phyloP scores from a whole-genome alignment of 371 early-diverging fungal genomes.

The Capillidium heterosporum region DNA sequence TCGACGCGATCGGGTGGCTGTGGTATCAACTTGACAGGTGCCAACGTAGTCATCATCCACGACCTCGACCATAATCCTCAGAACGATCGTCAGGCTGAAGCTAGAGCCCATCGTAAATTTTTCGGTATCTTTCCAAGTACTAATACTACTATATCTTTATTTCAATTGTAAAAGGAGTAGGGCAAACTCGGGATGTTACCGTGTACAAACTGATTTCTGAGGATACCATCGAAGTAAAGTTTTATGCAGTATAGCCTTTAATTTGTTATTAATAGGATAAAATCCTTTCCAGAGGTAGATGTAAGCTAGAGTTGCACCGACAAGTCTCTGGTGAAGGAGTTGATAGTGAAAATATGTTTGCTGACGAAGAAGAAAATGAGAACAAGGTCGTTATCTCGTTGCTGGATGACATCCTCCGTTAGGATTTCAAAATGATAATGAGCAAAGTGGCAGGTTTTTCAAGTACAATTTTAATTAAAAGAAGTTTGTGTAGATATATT shows the following conservation, averaged over 20 bases:
- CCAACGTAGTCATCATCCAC: slow-evolving; percentile 86
- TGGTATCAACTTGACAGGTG: slow-evolving; percentile 86
- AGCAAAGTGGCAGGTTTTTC: no score
- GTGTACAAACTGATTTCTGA: slow-evolving; percentile 55
- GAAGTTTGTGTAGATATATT: no score
- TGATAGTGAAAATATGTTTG: no score
- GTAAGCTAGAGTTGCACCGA: background rate
- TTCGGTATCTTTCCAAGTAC: background rate
- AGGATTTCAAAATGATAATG: no score
- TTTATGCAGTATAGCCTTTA: background rate
- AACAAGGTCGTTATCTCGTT: no score
- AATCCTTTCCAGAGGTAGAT: background rate
- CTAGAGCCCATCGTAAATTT: slow-evolving; percentile 76
- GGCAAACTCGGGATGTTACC: slow-evolving; percentile 71
- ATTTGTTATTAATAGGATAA: background rate
- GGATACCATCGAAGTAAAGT: slow-evolving; percentile 38
- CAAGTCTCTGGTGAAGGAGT: background rate
- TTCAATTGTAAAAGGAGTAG: slow-evolving; percentile 35
- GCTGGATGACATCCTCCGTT: no score
- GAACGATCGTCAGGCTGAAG: slow-evolving; percentile 95
- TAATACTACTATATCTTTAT: background rate
- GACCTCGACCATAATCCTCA: slow-evolving; percentile 96
- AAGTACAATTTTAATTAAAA: no score
- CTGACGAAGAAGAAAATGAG: no score
- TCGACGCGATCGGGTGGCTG: slow-evolving; percentile 95